Conservation (phyloP, 2,329 filamentous ascomycete genomes). For the Venturia carpophila region DNA sequence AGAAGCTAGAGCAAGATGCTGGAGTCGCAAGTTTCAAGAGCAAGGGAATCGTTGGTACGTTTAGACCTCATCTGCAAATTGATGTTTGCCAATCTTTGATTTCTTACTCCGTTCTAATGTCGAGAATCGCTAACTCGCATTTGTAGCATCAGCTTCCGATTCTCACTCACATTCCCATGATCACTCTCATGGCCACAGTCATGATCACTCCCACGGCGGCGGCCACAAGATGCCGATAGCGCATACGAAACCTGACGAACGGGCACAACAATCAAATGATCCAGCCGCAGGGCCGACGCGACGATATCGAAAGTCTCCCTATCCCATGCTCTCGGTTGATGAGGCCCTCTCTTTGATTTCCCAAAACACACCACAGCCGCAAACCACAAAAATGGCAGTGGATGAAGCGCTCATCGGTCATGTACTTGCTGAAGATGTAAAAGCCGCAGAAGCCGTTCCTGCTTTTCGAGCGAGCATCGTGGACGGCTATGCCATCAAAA, state of each 20-base stretch:
- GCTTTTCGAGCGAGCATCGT: conserved; percentile 95
- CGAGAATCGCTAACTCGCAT: neutral
- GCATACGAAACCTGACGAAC: conserved; percentile 59
- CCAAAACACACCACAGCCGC: conserved; percentile 62
- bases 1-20: conserved; percentile 77
- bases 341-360: conserved; percentile 68
- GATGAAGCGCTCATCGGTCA: conserved; percentile 60
- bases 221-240: conserved; percentile 49
- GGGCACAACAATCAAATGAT: conserved; percentile 50
- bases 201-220: conserved; percentile 52
- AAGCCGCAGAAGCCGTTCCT: conserved; percentile 73
- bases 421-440: conserved; percentile 76
- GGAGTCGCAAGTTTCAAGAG: conserved; percentile 42
- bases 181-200: conserved; percentile 43
- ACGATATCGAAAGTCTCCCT: conserved; percentile 78
- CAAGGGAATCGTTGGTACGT: conserved; percentile 25
- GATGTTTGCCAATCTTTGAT: neutral
- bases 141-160: neutral
- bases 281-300: conserved; percentile 53
- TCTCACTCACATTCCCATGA: conserved; percentile 26
- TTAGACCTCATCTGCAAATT: neutral
- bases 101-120: neutral
- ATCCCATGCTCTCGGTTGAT: conserved; percentile 80
- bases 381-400: conserved; percentile 52
- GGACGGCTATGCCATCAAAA: conserved; percentile 69